phyloP scores from a whole-genome alignment of 192 early-diverging fungal genomes.

The Podila minutissima region DNA sequence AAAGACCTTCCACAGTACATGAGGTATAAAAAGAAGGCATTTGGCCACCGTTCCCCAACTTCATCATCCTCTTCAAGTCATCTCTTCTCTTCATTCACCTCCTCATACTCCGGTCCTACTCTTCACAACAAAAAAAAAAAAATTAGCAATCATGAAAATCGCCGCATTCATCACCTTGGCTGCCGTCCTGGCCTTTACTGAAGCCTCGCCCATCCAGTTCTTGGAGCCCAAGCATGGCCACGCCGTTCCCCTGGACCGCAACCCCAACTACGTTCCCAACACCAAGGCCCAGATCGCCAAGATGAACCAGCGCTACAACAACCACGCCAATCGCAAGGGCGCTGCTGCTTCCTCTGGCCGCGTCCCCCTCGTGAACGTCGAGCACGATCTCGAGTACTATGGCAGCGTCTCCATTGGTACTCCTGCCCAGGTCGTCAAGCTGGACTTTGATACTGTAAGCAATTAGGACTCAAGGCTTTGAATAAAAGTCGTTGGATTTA shows the following conservation, averaged over 20 bases:
- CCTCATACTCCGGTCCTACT: too few species aligned
- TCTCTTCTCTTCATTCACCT: not conserved
- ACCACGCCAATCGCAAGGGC: constrained; percentile 1
- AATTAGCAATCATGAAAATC: constrained; percentile 4
- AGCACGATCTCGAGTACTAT: constrained; percentile 68
- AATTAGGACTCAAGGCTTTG: not conserved
- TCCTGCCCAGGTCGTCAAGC: constrained; percentile 68
- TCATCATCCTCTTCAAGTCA: too few species aligned
- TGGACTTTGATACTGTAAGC: constrained; percentile 60
- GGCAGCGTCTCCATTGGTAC: constrained; percentile 68
- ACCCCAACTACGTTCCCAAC: constrained; percentile 24
- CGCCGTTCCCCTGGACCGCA: constrained; percentile 11
- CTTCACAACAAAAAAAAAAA: not conserved
- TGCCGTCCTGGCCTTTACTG: constrained; percentile 3
- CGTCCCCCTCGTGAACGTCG: constrained; percentile 39
- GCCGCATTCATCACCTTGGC: constrained; percentile 9
- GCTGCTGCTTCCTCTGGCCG: not conserved
- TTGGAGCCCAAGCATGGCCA: not conserved
- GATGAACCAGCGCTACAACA: constrained; percentile 13
- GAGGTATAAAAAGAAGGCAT: too few species aligned
- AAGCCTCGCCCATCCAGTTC: constrained; percentile 2
- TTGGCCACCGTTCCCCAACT: too few species aligned
- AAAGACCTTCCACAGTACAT: too few species aligned
- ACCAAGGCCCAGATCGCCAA: constrained; percentile 24
- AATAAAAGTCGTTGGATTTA: not conserved